phyloP scores from a whole-genome alignment of 768 basidiomycete species.

The Mycena leptocephala region DNA sequence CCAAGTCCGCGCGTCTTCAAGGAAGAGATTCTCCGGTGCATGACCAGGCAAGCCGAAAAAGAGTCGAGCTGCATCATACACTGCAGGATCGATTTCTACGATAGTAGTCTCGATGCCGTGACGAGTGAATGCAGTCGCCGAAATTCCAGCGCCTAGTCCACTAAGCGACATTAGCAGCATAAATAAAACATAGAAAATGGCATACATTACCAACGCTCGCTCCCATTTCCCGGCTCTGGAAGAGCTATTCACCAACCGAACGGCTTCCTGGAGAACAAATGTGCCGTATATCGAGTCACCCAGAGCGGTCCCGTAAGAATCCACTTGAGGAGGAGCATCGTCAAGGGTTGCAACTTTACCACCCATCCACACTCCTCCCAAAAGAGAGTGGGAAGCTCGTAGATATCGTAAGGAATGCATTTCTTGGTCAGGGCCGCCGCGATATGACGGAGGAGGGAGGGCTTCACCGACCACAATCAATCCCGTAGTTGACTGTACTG shows the following conservation, averaged over 20 bases:
- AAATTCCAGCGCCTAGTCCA: conserved; percentile 91
- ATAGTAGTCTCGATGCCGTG: conserved; percentile 84
- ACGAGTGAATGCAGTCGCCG: conserved; percentile 80
- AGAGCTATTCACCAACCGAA: conserved; percentile 75
- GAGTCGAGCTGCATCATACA: conserved; percentile 84
- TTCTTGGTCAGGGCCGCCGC: conserved; percentile 47
- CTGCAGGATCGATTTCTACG: conserved; percentile 94
- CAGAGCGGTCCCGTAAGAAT: conserved; percentile 68
- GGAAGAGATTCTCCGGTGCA: conserved; percentile 70
- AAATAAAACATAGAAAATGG: background rate
- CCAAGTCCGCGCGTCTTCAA: conserved; percentile 87
- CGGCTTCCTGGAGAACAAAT: conserved; percentile 92
- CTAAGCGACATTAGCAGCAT: conserved; percentile 57
- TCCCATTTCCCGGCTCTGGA: conserved; percentile 55
- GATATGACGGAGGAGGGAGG: conserved; percentile 55
- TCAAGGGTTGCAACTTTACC: conserved; percentile 61
- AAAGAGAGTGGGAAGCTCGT: conserved; percentile 75
- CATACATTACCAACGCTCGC: conserved; percentile 84
- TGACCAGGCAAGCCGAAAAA: conserved; percentile 88
- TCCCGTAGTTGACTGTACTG: conserved; percentile 83
- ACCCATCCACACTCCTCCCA: conserved; percentile 88
- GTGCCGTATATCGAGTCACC: conserved; percentile 89
- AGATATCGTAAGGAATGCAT: conserved; percentile 73
- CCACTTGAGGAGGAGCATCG: conserved; percentile 57
- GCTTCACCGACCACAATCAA: conserved; percentile 88